Evolutionary conservation across 2,329 filamentous ascomycete genomes (phyloP).

Genomic region (Paramyrothecium sp.): DNA sequence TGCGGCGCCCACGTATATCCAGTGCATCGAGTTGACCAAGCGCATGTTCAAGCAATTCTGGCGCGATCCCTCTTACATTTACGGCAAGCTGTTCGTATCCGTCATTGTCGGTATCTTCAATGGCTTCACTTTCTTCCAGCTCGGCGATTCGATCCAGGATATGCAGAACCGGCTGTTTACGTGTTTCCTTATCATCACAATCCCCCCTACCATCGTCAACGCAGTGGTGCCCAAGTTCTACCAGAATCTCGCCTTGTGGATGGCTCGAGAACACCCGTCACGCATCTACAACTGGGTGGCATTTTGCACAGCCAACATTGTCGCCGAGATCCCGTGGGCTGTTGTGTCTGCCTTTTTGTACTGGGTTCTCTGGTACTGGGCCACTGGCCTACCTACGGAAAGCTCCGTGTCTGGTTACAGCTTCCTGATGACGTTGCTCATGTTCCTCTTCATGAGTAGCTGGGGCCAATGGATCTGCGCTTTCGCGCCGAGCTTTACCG

Average conservation of each 20-base stretch:
- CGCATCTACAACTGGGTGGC: slow-evolving; percentile 75
- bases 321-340: slow-evolving; percentile 69
- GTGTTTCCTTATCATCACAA: slow-evolving; percentile 58
- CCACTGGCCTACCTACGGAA: slow-evolving; percentile 65
- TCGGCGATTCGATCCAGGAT: slow-evolving; percentile 62
- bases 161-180: slow-evolving; percentile 79
- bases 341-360: slow-evolving; percentile 65
- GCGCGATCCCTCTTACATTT: slow-evolving; percentile 73
- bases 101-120: slow-evolving; percentile 74
- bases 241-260: slow-evolving; percentile 68
- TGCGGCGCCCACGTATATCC: slow-evolving; percentile 60
- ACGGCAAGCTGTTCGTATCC: slow-evolving; percentile 70
- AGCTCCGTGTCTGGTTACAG: slow-evolving; percentile 67
- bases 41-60: slow-evolving; percentile 71
- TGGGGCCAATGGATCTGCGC: slow-evolving; percentile 85
- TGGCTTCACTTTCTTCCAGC: slow-evolving; percentile 72
- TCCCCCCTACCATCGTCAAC: slow-evolving; percentile 71
- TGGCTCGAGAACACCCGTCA: slow-evolving; percentile 68
- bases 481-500: slow-evolving; percentile 66
- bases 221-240: slow-evolving; percentile 73
- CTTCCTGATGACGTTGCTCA: slow-evolving; percentile 74
- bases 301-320: slow-evolving; percentile 69
- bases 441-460: slow-evolving; percentile 70
- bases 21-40: slow-evolving; percentile 66
- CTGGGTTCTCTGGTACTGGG: slow-evolving; percentile 74